These are phyloP conservation scores for Podaxis mareebaensis DNA, from an alignment of 768 basidiomycete genomes.

Conservation along the genomic window DNA sequence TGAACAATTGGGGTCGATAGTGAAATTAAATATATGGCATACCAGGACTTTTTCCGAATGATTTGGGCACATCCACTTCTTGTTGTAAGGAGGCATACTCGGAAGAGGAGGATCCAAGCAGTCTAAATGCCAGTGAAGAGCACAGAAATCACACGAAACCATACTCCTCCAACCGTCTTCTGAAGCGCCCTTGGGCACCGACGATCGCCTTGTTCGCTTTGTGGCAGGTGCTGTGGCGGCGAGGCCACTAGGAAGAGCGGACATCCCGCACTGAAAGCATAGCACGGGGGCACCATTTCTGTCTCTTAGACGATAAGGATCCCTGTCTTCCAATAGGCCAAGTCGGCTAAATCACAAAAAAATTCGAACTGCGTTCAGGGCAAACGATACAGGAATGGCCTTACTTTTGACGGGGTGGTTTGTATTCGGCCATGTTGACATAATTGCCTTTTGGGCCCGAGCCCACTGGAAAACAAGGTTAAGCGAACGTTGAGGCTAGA, in stretches of 20 bases:
- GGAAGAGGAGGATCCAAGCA: slow-evolving; percentile 91
- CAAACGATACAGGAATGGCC: slow-evolving; percentile 29
- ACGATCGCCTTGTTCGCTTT: slow-evolving; percentile 55
- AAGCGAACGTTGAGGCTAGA: slow-evolving; percentile 16
- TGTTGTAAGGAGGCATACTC: slow-evolving; percentile 80
- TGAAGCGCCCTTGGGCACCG: slow-evolving; percentile 37
- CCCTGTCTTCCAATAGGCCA: slow-evolving; percentile 89
- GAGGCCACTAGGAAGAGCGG: slow-evolving; percentile 63
- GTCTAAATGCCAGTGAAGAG: slow-evolving; percentile 95
- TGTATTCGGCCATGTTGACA: slow-evolving; percentile 75
- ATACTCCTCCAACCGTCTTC: slow-evolving; percentile 71
- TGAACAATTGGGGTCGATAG: neutral
- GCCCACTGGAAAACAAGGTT: slow-evolving; percentile 53
- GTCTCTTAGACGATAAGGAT: slow-evolving; percentile 84
- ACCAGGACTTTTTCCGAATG: slow-evolving; percentile 89
- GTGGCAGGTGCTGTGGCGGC: slow-evolving; percentile 53
- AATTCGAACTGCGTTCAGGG: slow-evolving; percentile 15
- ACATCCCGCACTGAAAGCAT: slow-evolving; percentile 87
- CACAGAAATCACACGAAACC: slow-evolving; percentile 94
- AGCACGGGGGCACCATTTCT: slow-evolving; percentile 80
- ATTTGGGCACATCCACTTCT: slow-evolving; percentile 99
- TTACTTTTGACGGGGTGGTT: slow-evolving; percentile 81
- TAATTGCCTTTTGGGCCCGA: slow-evolving; percentile 82
- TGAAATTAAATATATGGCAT: slow-evolving; percentile 28
- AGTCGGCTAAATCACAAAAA: slow-evolving; percentile 55